Base-by-base conservation (phyloP, 306 rosid species). In the Trifolium subterraneum region DNA sequence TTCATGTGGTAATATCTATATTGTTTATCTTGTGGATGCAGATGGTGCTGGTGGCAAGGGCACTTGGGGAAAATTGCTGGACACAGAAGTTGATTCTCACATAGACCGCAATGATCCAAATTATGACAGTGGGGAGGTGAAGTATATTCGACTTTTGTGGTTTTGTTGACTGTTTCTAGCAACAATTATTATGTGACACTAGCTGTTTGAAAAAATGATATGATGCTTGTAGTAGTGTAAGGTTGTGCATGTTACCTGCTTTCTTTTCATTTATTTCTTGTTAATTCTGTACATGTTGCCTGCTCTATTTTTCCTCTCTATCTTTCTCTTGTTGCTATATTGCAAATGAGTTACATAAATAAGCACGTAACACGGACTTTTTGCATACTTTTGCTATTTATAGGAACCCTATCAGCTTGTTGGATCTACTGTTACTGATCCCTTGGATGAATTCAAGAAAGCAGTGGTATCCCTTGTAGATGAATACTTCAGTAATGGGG, bases 391-490 rank as follows among this genome's bases (percentile, higher is more conserved):
- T 74, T 75, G 41, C 76, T 62, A 33, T 78, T 76, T 77, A 45
- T 82, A 94, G 99, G 99, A 94, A 81, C 99, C 97, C 1, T 94
- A 94, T 84, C 92, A 90, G 81, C 91, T 94, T 81, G 95, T 94
- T 60, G 97, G 91, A 42, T 65, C 95, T 69, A 86, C 95, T 58
- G 85, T 86, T 16, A 84, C 92, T 19, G 96, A 92, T 61, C 99
- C 97, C 70, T 84, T 94, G 64, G 99, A 94, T 78, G 97, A 92
- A 45, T 94, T 88, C 79, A 94, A 94, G 88, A 94, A 92, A 84
- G 86, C 97, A 10, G 87, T 94, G 59, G 96, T 79, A 33, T 88
- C 97, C 70, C 75, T 86, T 36, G 84, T 92, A 45, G 99, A 94
- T 74, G 99, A 94, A 82, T 94, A 92, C 79, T 94, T 90, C 64